Conservation (phyloP, 1,284 basidiomycete genomes). For the Trichosporon sp. region DNA sequence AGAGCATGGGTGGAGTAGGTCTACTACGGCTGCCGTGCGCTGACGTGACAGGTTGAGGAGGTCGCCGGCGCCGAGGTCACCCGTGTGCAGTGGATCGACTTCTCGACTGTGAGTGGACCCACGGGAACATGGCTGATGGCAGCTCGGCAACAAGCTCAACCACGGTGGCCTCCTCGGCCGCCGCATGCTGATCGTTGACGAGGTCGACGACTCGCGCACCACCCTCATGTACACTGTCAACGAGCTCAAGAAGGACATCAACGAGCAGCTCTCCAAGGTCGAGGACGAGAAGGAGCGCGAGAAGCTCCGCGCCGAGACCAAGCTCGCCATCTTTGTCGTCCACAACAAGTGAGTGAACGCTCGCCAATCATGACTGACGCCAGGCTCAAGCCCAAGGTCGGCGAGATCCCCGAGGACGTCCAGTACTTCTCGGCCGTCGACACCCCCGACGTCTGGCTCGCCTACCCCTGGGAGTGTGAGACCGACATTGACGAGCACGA, state of each 20-base stretch:
- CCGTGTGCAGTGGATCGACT: conserved; percentile 76
- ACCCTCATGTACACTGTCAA: conserved; percentile 83
- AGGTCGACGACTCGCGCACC: conserved; percentile 89
- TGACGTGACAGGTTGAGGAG: conserved; percentile 56
- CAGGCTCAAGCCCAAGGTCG: conserved; percentile 71
- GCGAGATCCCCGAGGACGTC: conserved; percentile 58
- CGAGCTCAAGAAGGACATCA: conserved; percentile 81
- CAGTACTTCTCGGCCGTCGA: conserved; percentile 49
- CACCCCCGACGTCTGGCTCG: conserved; percentile 50
- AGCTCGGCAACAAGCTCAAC: conserved; percentile 44
- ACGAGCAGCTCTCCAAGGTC: conserved; percentile 61
- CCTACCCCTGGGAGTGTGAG: conserved; percentile 50
- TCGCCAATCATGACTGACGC: background rate
- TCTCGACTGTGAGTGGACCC: conserved; percentile 58
- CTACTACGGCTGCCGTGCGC: background rate
- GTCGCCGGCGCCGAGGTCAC: conserved; percentile 78
- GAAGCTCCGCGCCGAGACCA: conserved; percentile 59
- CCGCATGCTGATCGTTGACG: conserved; percentile 79
- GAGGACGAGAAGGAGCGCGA: conserved; percentile 65
- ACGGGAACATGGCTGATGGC: background rate
- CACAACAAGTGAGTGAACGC: conserved; percentile 69
- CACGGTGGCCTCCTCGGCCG: conserved; percentile 64
- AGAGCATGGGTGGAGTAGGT: conserved; percentile 64
- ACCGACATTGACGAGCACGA: conserved; percentile 46
- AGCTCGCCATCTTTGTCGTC: conserved; percentile 87